A percentile compares a stretch with the other conserved stretches of the same genome.
phyloP scores from a whole-genome alignment of 495 filamentous ascomycete species.

The Geopyxis carbonaria region DNA sequence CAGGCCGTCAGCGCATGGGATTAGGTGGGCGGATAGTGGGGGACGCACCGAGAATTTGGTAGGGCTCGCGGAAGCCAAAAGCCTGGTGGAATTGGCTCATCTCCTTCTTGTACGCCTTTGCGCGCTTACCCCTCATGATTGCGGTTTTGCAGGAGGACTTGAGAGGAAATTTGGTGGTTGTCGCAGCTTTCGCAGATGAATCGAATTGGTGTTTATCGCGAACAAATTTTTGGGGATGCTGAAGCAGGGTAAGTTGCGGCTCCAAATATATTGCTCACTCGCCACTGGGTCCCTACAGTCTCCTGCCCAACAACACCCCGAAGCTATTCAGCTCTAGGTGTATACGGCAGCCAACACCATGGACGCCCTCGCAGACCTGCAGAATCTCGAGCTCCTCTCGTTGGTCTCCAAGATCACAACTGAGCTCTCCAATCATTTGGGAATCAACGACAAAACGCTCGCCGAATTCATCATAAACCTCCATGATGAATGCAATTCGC shows the following conservation, averaged over 20 bases:
- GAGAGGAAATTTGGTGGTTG: too few relatives aligned
- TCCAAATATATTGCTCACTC: too few relatives aligned
- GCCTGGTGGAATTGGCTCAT: constrained; percentile 77
- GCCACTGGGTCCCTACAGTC: too few relatives aligned
- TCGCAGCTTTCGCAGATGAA: too few relatives aligned
- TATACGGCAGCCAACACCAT: constrained; percentile 9
- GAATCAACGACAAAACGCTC: constrained; percentile 81
- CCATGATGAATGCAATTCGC: constrained; percentile 52
- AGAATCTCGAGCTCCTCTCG: constrained; percentile 77
- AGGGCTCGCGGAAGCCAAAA: constrained; percentile 80
- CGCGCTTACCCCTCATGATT: constrained; percentile 71
- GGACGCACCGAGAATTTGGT: constrained; percentile 62
- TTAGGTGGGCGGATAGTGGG: neutral
- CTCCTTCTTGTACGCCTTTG: constrained; percentile 89
- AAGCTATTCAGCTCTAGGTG: too few relatives aligned
- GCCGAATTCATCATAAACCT: constrained; percentile 91
- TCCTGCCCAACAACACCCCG: too few relatives aligned
- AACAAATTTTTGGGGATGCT: too few relatives aligned
- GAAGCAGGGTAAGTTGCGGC: too few relatives aligned
- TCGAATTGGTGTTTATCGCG: too few relatives aligned
- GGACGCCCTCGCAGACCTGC: constrained; percentile 66
- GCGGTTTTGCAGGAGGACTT: neutral
- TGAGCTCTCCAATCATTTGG: constrained; percentile 85
- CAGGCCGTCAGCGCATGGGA: too few relatives aligned
- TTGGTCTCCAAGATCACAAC: constrained; percentile 88